Base-by-base conservation (phyloP, 75 land plant genomes). In the Cupressus sempervirens region DNA sequence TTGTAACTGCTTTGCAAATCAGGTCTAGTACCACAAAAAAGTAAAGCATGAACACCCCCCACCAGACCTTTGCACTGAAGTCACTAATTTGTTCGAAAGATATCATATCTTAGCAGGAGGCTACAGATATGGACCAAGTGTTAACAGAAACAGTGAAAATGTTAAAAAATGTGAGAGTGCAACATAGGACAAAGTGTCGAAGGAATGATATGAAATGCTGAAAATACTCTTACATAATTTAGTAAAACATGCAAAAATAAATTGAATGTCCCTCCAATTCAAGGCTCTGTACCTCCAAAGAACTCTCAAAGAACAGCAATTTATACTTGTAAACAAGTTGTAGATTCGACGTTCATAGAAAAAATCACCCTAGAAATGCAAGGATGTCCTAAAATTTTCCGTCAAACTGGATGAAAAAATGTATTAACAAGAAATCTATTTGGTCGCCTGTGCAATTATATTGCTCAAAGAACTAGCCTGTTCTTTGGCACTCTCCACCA, bases 401-500 rank as follows among this genome's bases (percentile, higher is more conserved):
- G 34, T 12, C n/a, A 70, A 70, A 70, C 35, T 9, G 74, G 35
- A 70, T 70, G 32, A 70, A 3, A 2, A 70, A 70, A 70, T 70
- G 14, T 70, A 70, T 70, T 30, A 7, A 29, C 11, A n/a, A 8
- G 34, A 26, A 70, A 10, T 70, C 86, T 89, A 95, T 87, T 96
- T 96, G 83, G 98, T 93, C 35, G 95, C 99, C 86, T 97, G 98
- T 12, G 98, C 96, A 87, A 97, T 97, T 32, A 96, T 96, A 88
- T 96, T 97, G 88, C 97, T 92, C 77, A 97, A 84, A 30, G 99
- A 93, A 86, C 87, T 91, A 0, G 94, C 95, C 56, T 96, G 91
- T 89, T 98, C 99, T 87, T 98, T 96, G 32, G 99, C 99, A 82
- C 91, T 90, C 88, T 98, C 99, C 65, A 98, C 96, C 85, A 98